Evolutionary conservation across 2,329 filamentous ascomycete genomes (phyloP), one percentile per base, ranked within the genome.

Genomic region (Rosellinia necatrix): DNA sequence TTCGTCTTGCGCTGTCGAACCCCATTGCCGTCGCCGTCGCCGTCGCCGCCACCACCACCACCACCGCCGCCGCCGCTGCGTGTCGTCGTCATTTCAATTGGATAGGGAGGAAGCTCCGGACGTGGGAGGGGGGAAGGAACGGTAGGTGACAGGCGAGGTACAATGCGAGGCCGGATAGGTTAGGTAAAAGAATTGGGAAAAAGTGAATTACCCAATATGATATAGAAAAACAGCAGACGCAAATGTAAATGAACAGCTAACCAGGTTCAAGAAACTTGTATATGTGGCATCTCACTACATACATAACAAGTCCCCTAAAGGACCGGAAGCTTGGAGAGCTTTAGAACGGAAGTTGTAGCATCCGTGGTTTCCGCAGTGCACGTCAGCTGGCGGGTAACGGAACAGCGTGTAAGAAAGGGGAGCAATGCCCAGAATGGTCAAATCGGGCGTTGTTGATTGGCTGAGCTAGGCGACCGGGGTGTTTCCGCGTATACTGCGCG

Each of bases 1-100:
- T 65, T 66, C 46, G 65, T 68, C 64, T 78, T 80, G 60, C 78
- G 77, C 64, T 80, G 76, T 46, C 78, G 77, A 43, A 80, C 67
- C 47, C 71, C 62, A 48, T 56, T 32, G 50, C 70, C 59, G 43
- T 61, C 56, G 22, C 64, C 22, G 65, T 61, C 49, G 62, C 60
- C 56, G 59, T 41, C 63, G 48, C 71, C 62, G 49, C 57, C 37
- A 49, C 70, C 59, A 41, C 63, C 56, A 22, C 64, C n/a, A n/a
- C n/a, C n/a, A n/a, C n/a, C n/a, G 48, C 71, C 62, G 49, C 57
- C 37, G 50, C 70, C 59, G 43, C 63, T 56, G 22, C 64, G 56
- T 25, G 65, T 61, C 49, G 62, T 61, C 56, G 59, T 41, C 63
- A 64, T 65, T n/a, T 47, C 13, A 35, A 27, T 21, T 32, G 3